These are phyloP conservation scores for Hysterangium stoloniferum DNA, from an alignment of 768 basidiomycete genomes.

Conservation along the genomic window DNA sequence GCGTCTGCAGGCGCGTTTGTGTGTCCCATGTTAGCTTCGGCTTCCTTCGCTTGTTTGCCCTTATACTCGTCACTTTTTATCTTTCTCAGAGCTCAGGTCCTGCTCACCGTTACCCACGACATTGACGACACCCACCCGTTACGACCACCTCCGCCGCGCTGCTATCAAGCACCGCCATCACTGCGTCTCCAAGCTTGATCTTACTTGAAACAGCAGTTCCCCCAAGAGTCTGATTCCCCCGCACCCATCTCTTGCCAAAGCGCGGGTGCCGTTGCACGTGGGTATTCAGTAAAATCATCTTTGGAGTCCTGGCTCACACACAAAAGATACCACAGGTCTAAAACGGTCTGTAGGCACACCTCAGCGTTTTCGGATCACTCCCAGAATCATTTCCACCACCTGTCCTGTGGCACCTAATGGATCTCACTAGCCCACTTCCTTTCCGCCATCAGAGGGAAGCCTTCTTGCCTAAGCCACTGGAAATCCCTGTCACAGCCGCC, in stretches of 20 bases:
- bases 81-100: background rate
- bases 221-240: background rate
- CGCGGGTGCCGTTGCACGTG: background rate
- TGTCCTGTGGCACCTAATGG: conserved; percentile 1
- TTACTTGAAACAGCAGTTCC: background rate
- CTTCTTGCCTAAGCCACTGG: conserved; percentile 6
- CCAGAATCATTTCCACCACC: background rate
- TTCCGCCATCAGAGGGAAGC: conserved; percentile 11
- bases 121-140: background rate
- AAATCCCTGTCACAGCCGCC: conserved; percentile 4
- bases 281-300: background rate
- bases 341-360: background rate
- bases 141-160: background rate
- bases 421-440: conserved; percentile 8
- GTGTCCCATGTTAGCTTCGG: background rate
- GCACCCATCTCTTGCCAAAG: background rate
- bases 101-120: background rate
- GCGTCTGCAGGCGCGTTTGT: conserved; percentile 2
- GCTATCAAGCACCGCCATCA: background rate
- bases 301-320: no score
- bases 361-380: background rate
- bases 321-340: background rate
- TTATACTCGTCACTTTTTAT: background rate
- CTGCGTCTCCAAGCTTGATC: no score
- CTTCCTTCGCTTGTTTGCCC: background rate